A percentile compares a stretch with the other conserved stretches of the same genome.
Evolutionary conservation across 2,329 filamentous ascomycete genomes (phyloP).

Genomic region (Lecanicillium sp.): DNA sequence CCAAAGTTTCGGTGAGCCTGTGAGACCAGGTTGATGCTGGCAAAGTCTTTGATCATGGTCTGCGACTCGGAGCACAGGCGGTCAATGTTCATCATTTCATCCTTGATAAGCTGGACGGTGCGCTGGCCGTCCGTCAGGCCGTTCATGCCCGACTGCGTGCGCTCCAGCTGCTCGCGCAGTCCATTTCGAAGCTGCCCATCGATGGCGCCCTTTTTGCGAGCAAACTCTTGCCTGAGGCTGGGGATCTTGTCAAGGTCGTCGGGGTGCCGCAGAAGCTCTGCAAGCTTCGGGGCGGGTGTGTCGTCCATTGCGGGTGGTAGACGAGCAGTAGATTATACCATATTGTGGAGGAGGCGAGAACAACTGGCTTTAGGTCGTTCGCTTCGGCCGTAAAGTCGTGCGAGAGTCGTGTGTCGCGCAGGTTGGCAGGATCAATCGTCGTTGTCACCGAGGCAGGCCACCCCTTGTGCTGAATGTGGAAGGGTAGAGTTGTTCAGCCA

Average conservation of each 20-base stretch:
- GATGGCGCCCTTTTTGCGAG: slow-evolving; percentile 84
- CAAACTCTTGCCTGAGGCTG: slow-evolving; percentile 83
- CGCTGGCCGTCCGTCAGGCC: slow-evolving; percentile 85
- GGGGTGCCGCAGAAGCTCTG: slow-evolving; percentile 87
- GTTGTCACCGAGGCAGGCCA: too few species aligned
- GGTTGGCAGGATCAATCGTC: too few species aligned
- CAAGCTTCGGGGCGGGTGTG: slow-evolving; percentile 68
- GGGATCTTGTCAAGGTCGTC: slow-evolving; percentile 97
- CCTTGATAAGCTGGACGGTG: slow-evolving; percentile 86
- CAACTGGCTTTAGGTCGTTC: too few species aligned
- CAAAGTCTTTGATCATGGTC: slow-evolving; percentile 95
- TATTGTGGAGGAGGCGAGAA: slow-evolving; percentile 8
- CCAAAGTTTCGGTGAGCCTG: slow-evolving; percentile 96
- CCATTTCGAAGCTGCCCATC: slow-evolving; percentile 85
- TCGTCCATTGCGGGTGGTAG: slow-evolving; percentile 31
- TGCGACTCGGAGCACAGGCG: slow-evolving; percentile 94
- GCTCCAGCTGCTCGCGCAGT: slow-evolving; percentile 85
- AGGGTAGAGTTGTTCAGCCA: too few species aligned
- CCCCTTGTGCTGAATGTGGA: too few species aligned
- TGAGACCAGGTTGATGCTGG: slow-evolving; percentile 82
- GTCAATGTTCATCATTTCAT: slow-evolving; percentile 98
- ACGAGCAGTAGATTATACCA: slow-evolving; percentile 14
- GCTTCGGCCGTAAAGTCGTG: too few species aligned
- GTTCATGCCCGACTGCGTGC: slow-evolving; percentile 87
- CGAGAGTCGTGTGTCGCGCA: too few species aligned